Evolutionary conservation across 148 eudicot species (phyloP).

Genomic region (Silene conica): DNA sequence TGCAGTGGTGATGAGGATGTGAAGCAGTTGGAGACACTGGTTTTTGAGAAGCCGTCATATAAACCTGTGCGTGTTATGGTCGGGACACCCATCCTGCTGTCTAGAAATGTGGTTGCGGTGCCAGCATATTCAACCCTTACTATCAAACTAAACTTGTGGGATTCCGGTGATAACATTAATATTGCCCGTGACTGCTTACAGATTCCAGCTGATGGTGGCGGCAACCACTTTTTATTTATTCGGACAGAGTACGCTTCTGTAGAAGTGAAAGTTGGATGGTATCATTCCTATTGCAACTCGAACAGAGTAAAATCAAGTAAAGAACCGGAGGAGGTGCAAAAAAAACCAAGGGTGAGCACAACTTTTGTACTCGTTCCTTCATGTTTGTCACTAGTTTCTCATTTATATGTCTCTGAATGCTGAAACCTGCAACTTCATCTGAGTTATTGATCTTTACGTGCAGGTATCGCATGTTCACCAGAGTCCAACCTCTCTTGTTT

Average conservation of each 20-base stretch:
- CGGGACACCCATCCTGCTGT: not conserved
- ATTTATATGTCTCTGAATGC: too few species aligned
- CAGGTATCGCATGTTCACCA: not conserved
- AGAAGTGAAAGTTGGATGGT: not conserved
- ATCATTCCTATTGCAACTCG: not conserved
- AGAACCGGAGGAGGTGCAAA: not conserved
- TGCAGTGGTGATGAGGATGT: not conserved
- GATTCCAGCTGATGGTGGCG: not conserved
- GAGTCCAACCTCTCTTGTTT: not conserved
- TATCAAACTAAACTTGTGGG: not conserved
- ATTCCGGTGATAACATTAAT: not conserved
- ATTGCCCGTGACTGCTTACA: not conserved
- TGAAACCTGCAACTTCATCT: not conserved
- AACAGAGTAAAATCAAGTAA: not conserved
- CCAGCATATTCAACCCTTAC: not conserved
- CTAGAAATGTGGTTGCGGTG: not conserved
- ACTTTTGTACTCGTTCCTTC: too few species aligned
- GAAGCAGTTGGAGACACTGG: not conserved
- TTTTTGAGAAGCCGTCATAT: constrained; percentile 5
- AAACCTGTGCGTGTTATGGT: not conserved
- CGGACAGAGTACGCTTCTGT: not conserved
- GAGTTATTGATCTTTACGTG: not conserved
- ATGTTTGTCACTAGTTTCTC: too few species aligned
- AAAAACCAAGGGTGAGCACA: not conserved
- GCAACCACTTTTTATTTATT: not conserved